These are phyloP conservation scores for Trypethelium eluteriae DNA, from an alignment of 495 filamentous ascomycete species.

Conservation along the genomic window DNA sequence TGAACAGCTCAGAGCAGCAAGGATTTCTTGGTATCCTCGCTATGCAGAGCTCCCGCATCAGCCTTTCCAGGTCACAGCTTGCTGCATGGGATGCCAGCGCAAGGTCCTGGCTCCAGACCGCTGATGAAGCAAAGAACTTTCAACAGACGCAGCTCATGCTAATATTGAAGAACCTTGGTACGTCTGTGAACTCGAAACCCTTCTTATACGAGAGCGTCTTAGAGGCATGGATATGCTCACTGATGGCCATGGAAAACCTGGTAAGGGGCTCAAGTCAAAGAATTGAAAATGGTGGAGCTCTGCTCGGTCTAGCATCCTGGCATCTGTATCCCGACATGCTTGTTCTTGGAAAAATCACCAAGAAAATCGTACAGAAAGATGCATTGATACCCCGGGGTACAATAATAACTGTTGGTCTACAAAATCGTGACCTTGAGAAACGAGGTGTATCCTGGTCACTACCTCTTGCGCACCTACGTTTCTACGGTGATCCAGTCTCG, in stretches of 20 bases:
- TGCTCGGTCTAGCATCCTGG: conserved; percentile 35
- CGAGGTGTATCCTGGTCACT: not conserved
- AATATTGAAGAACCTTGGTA: conserved; percentile 21
- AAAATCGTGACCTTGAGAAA: not conserved
- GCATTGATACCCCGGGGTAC: not conserved
- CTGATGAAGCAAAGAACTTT: conserved; percentile 24
- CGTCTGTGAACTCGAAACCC: not conserved
- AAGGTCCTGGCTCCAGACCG: conserved; percentile 34
- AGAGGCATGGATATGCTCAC: not conserved
- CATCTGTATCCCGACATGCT: conserved; percentile 38
- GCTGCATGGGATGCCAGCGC: conserved; percentile 38
- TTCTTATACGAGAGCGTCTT: not conserved
- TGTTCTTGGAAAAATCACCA: conserved; percentile 18
- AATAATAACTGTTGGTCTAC: not conserved
- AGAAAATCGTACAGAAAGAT: not conserved
- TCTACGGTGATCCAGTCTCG: not conserved
- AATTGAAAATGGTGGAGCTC: conserved; percentile 22
- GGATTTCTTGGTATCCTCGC: no score
- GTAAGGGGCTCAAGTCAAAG: conserved; percentile 26
- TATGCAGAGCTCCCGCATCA: no score
- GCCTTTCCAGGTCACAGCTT: conserved; percentile 26
- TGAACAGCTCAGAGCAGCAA: no score
- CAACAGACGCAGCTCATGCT: conserved; percentile 26
- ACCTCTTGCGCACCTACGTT: not conserved
- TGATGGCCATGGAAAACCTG: conserved; percentile 10